Evolutionary conservation across 352 stramenopile species (phyloP).

Genomic region (Phytopythium aichiense): DNA sequence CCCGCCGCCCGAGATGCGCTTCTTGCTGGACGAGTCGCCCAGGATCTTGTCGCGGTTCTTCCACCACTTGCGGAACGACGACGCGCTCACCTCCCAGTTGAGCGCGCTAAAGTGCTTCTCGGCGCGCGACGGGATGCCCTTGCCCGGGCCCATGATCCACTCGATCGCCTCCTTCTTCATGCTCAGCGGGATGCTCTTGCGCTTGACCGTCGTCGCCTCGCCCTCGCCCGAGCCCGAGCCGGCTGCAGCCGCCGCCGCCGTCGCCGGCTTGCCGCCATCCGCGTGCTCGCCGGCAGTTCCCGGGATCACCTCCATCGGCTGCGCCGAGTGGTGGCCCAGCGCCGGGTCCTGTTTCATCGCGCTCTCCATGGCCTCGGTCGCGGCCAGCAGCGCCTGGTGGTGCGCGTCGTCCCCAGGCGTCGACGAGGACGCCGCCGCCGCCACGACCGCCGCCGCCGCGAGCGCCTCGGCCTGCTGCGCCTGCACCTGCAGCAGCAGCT

Average conservation of each 20-base stretch:
- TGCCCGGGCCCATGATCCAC: conserved; percentile 71
- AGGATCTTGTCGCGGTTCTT: conserved; percentile 82
- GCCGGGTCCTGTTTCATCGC: conserved; percentile 18
- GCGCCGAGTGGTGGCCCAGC: not conserved
- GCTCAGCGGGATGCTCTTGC: conserved; percentile 74
- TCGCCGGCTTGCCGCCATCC: not conserved
- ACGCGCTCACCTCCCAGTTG: conserved; percentile 74
- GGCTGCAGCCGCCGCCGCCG: not conserved
- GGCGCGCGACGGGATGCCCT: conserved; percentile 60
- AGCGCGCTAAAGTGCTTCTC: conserved; percentile 72
- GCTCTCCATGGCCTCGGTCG: conserved; percentile 2
- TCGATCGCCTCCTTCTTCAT: conserved; percentile 84
- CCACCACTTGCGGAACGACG: conserved; percentile 82
- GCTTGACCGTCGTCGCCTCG: conserved; percentile 23
- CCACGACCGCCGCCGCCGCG: conserved; percentile 7
- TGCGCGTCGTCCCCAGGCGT: conserved; percentile 12
- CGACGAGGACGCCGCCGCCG: conserved; percentile 5
- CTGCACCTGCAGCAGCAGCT: conserved; percentile 56
- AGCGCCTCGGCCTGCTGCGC: conserved; percentile 27
- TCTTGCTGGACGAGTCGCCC: conserved; percentile 62
- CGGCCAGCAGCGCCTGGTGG: conserved; percentile 18
- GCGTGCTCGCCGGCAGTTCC: conserved; percentile 12
- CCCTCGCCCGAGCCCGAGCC: not conserved
- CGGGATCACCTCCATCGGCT: conserved; percentile 25
- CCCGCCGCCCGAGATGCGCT: conserved; percentile 63